phyloP scores from a whole-genome alignment of 2,329 filamentous ascomycete genomes.

The Tolypocladium nubicola region DNA sequence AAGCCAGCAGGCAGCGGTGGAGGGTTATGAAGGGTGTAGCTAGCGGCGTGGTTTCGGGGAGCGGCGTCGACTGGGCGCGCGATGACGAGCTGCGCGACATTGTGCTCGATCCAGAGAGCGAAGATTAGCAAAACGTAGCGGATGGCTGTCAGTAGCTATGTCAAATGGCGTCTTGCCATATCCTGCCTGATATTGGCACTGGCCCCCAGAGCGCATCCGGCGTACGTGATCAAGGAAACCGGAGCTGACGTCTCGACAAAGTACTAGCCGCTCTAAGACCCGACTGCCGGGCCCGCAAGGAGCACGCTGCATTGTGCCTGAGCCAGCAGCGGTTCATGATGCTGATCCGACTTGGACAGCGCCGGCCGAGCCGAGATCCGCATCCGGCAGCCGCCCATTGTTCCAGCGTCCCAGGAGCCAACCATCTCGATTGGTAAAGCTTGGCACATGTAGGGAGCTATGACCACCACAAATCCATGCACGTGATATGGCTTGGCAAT shows the following conservation, averaged over 20 bases:
- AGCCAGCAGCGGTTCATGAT: not conserved
- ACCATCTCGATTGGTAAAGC: not conserved
- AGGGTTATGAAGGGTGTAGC: slow-evolving; percentile 67
- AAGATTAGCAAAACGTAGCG: slow-evolving; percentile 15
- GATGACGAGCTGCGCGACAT: slow-evolving; percentile 58
- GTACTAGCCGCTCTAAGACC: not conserved
- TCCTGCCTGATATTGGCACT: not conserved
- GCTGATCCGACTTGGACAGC: not conserved
- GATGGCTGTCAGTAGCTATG: slow-evolving; percentile 2
- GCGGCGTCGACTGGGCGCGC: slow-evolving; percentile 70
- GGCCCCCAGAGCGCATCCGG: not conserved
- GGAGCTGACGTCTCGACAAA: not conserved
- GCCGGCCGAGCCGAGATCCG: not conserved
- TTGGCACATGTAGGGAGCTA: not conserved
- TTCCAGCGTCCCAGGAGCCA: not conserved
- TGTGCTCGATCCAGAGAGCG: slow-evolving; percentile 57
- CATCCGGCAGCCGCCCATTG: not conserved
- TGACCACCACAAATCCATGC: not conserved
- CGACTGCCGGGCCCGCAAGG: not conserved
- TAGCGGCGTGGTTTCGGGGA: slow-evolving; percentile 70
- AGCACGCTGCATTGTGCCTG: not conserved
- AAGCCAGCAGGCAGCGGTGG: slow-evolving; percentile 55
- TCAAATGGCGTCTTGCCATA: not conserved
- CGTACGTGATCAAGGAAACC: not conserved
- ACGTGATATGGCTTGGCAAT: not conserved